A percentile compares a stretch with the other conserved stretches of the same genome.
Conservation (phyloP, 495 filamentous ascomycete genomes). For the Aspergillus asperescens region DNA sequence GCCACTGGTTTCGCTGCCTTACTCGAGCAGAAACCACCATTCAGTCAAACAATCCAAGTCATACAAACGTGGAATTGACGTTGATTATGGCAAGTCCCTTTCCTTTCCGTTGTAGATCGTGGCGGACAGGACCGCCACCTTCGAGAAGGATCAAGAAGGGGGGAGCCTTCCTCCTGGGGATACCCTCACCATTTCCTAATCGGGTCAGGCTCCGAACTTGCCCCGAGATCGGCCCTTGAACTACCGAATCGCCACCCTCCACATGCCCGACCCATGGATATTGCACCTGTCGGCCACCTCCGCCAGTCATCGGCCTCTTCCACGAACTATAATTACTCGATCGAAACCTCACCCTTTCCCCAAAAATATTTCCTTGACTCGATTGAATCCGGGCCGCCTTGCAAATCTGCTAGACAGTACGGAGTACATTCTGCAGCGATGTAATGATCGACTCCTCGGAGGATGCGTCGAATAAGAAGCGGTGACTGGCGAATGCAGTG, state of each 20-base stretch:
- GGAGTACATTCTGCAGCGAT: not conserved
- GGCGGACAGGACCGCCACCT: not conserved
- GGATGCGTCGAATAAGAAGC: not conserved
- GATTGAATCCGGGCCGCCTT: constrained; percentile 11
- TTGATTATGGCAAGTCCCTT: too few relatives aligned
- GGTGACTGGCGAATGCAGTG: not conserved
- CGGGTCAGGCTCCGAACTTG: not conserved
- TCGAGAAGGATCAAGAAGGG: not conserved
- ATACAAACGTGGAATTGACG: constrained; percentile 1
- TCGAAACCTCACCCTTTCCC: constrained; percentile 16
- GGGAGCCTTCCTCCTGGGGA: not conserved
- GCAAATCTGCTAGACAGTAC: not conserved
- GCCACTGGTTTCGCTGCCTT: not conserved
- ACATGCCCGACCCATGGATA: not conserved
- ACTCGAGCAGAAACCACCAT: constrained; percentile 10
- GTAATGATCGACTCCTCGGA: not conserved
- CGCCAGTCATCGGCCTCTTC: constrained; percentile 5
- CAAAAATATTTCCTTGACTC: constrained; percentile 15
- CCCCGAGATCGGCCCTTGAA: not conserved
- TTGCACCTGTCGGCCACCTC: constrained; percentile 19
- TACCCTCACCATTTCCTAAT: constrained; percentile 20
- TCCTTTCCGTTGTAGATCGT: not conserved
- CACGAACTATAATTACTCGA: constrained; percentile 23
- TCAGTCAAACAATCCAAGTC: too few relatives aligned
- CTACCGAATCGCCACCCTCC: not conserved